Percentiles rank a stretch among this genome's conserved stretches.
Evolutionary conservation across 2,329 filamentous ascomycete species (phyloP).

Genomic region (Colletotrichum brevisporum): DNA sequence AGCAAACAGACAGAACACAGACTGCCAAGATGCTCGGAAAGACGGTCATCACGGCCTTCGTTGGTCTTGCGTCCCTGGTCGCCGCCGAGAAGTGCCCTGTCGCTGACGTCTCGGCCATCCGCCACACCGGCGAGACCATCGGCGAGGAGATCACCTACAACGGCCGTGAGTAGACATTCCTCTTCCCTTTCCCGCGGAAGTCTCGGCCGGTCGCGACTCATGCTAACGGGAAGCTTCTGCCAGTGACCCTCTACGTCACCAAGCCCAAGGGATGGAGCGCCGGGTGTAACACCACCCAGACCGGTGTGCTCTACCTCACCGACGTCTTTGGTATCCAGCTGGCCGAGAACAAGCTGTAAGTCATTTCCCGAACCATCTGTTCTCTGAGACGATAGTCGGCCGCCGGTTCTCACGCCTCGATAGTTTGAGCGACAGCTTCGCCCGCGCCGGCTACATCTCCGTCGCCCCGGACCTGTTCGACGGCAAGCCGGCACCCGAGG

Average conservation of each 20-base stretch:
- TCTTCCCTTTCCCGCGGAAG: neutral
- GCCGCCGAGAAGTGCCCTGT: constrained; percentile 21
- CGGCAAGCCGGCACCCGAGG: constrained; percentile 65
- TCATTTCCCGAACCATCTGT: neutral
- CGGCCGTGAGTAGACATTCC: constrained; percentile 22
- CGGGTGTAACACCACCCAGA: constrained; percentile 3
- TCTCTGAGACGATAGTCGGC: neutral
- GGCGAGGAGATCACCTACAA: constrained; percentile 30
- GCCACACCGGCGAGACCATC: constrained; percentile 34
- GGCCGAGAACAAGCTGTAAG: constrained; percentile 42
- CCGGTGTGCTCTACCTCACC: constrained; percentile 45
- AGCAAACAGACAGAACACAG: neutral
- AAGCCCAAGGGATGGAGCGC: constrained; percentile 28
- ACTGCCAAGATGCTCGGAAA: constrained; percentile 33
- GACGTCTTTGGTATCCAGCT: constrained; percentile 56
- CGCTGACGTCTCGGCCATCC: constrained; percentile 32
- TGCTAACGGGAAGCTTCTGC: neutral
- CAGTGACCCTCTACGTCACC: constrained; percentile 36
- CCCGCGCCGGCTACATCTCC: constrained; percentile 75
- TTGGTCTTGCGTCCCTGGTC: constrained; percentile 24
- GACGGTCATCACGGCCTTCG: constrained; percentile 7
- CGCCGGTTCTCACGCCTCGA: neutral
- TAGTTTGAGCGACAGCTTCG: constrained; percentile 74
- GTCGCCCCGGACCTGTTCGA: constrained; percentile 77
- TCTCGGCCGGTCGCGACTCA: no score